Evolutionary conservation across 108 stramenopile species (phyloP), one percentile per base, ranked within the genome.

Genomic region (Cyclotella atomus): DNA sequence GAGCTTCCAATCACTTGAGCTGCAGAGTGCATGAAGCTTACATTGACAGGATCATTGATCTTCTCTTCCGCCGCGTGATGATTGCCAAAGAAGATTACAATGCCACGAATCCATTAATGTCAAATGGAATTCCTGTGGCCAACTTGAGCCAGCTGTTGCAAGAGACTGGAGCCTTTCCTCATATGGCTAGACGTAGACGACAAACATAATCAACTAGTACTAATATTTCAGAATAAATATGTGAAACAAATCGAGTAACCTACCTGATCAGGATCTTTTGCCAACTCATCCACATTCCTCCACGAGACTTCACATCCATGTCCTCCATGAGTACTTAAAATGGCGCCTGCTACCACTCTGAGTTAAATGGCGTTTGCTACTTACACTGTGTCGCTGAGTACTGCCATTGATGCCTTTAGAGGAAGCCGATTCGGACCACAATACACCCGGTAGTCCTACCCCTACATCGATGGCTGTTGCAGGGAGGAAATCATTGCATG

Each of bases 1-100:
- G 74, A 45, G 0, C 63, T 41, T 10, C 85, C 83, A 63, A 86
- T 86, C n/a, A 83, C 25, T 0, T 82, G 62, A 14, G 83, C 80
- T 46, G 82, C 46, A 29, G 55, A 28, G 5, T 45, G 25, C 30
- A 86, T 64, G 49, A 77, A 75, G 2, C 14, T 19, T 1, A 12
- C n/a, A 43, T 86, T 83, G 14, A 66, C 71, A 15, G 34, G 16
- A n/a, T 59, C 27, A 12, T 56, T 59, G 44, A 86, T 44, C 27
- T 69, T 59, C 19, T 67, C 56, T 4, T 8, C 10, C 21, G 57
- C 47, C 36, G 57, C 70, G 50, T 64, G 66, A 17, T 36, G 57
- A 38, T 57, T 43, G 27, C 52, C 70, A 33, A 61, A 74, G 69
- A 76, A 86, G 29, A 86, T 64, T 0, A 83, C 83, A 38, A 86